Evolutionary conservation across 1,139 yeast genomes (phyloP), one percentile per base, ranked within the genome.

Genomic region (Scheffersomyces parashehatae): DNA sequence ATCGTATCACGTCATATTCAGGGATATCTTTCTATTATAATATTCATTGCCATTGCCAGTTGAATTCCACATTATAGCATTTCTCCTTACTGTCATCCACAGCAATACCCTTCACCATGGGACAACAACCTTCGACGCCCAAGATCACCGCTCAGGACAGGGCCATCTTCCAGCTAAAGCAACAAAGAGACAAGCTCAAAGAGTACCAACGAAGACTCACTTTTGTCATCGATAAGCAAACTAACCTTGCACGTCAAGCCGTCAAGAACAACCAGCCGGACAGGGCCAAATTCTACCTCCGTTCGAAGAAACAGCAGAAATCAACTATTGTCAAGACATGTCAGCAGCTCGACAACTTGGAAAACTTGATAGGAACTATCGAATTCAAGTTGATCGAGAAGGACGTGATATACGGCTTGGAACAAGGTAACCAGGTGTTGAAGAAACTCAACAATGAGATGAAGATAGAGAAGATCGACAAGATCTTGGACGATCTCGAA

Each of bases 341-440:
- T 43, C 81, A 77, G 34, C 98, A 93, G 63, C 69, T 90, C 29
- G 85, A 82, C 45, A 87, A 88, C 39, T 66, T 93, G 34, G 97
- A 91, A 58, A 73, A 75, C 42, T 72, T 88, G 59, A 82, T 85
- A 4, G 79, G 82, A 16, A 83, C 87, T 29, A 86, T 93, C 35
- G 98, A 93, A 65, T 90, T 88, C 67, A 93, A 95, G 55, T 67
- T 88, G 48, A 85, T 93, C 32, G 98, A 91, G 60, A 83, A 83
- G 52, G 96, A 89, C 56, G 91, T 93, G 40, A 54, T 90, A 12
- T 79, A 77, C 49, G 97, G 97, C 0, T 71, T 93, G 37, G 75
- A 81, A 52, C 85, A 86, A 52, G 98, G 98, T 24, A 89, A 86
- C 59, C 70, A 75, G 45, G 88, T 89, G 7, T 74, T 93, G 52